Conservation (phyloP, 371 early-diverging fungal genomes). For the Mucor ambiguus region DNA sequence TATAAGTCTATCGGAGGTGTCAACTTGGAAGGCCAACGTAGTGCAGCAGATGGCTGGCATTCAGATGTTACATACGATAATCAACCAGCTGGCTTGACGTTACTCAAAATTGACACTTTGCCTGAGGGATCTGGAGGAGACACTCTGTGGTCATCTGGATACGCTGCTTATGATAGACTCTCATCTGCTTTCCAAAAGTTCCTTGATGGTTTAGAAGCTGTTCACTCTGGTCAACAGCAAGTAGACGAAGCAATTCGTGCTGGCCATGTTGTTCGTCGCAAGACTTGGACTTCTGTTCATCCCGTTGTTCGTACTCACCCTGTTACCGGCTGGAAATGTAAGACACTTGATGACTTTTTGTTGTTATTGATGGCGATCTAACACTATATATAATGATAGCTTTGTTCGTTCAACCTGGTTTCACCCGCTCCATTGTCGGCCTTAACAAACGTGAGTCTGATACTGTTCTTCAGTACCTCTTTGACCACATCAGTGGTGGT, state of each 20-base stretch:
- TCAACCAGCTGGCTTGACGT: slow-evolving; percentile 59
- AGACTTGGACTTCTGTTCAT: slow-evolving; percentile 45
- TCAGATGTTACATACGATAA: slow-evolving; percentile 64
- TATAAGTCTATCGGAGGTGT: slow-evolving; percentile 9
- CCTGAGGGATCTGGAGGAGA: slow-evolving; percentile 59
- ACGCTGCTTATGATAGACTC: slow-evolving; percentile 64
- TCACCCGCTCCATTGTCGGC: slow-evolving; percentile 62
- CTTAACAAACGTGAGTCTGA: slow-evolving; percentile 58
- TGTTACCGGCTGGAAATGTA: slow-evolving; percentile 65
- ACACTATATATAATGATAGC: slow-evolving; percentile 7
- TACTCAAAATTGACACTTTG: slow-evolving; percentile 53
- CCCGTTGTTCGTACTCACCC: slow-evolving; percentile 73
- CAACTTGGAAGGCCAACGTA: background rate
- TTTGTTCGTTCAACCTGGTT: slow-evolving; percentile 65
- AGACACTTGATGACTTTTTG: background rate
- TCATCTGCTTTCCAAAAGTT: slow-evolving; percentile 59
- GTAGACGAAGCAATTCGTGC: slow-evolving; percentile 35
- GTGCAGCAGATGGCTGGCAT: slow-evolving; percentile 48
- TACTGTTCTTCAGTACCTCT: slow-evolving; percentile 55
- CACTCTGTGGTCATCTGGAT: slow-evolving; percentile 60
- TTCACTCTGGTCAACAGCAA: slow-evolving; percentile 59
- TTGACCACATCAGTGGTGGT: slow-evolving; percentile 40
- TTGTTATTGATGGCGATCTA: background rate
- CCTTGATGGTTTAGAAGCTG: slow-evolving; percentile 65
- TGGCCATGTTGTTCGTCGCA: slow-evolving; percentile 49